These are phyloP conservation scores for Lentinula edodes DNA, from an alignment of 768 basidiomycete species.

Conservation along the genomic window DNA sequence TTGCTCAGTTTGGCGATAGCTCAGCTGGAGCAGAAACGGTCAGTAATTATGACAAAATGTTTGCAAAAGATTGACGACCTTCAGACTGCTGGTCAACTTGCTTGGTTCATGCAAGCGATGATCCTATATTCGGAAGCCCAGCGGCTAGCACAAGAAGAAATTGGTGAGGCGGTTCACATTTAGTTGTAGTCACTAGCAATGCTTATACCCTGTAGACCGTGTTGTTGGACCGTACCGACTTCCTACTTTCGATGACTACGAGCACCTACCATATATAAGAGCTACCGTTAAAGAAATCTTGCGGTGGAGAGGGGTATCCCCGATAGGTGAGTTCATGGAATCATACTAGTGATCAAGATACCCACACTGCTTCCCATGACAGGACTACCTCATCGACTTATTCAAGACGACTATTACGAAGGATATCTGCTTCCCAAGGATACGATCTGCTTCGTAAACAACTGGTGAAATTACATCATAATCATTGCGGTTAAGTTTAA, in stretches of 20 bases:
- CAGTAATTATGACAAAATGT: neutral
- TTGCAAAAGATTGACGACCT: neutral
- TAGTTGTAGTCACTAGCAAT: neutral
- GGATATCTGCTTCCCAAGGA: constrained; percentile 8
- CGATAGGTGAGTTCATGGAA: constrained; percentile 19
- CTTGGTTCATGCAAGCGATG: constrained; percentile 32
- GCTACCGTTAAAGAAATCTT: constrained; percentile 30
- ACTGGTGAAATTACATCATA: neutral
- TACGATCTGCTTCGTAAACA: constrained; percentile 3
- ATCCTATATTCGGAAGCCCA: constrained; percentile 28
- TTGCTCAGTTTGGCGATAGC: neutral
- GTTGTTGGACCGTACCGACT: constrained; percentile 25
- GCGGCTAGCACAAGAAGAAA: constrained; percentile 27
- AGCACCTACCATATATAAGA: constrained; percentile 25
- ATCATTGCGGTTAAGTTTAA: neutral
- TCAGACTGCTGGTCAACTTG: constrained; percentile 28
- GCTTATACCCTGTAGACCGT: constrained; percentile 13
- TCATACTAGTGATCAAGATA: neutral
- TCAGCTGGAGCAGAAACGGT: constrained; percentile 5
- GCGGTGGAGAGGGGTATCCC: constrained; percentile 25
- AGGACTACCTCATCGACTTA: neutral
- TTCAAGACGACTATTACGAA: constrained; percentile 9
- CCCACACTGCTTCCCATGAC: neutral
- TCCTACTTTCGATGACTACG: constrained; percentile 27
- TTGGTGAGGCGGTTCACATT: constrained; percentile 5